phyloP scores from a whole-genome alignment of 2,329 filamentous ascomycete genomes.

The Aspergillus sp. region DNA sequence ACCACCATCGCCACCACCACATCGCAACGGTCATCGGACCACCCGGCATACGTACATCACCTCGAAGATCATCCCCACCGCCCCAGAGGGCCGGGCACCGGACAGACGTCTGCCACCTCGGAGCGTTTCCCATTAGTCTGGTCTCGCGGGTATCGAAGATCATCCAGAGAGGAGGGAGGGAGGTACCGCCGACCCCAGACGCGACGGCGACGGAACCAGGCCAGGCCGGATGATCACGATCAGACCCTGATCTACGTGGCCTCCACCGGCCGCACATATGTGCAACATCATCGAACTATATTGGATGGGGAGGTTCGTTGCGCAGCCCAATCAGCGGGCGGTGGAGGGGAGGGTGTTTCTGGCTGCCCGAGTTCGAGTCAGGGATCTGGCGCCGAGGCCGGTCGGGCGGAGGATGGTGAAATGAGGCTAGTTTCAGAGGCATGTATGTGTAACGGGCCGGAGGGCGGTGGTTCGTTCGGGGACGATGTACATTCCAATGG shows the following conservation, averaged over 20 bases:
- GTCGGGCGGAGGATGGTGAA: not conserved
- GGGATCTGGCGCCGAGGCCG: not conserved
- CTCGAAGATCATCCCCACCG: too few species aligned
- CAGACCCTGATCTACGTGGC: constrained; percentile 15
- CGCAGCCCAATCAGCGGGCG: not conserved
- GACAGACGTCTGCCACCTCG: too few species aligned
- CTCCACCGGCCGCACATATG: constrained; percentile 12
- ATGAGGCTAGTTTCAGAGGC: not conserved
- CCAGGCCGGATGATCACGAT: not conserved
- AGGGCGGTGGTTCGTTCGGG: not conserved
- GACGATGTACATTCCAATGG: constrained; percentile 8
- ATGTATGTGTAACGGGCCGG: not conserved
- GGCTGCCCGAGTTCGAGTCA: not conserved
- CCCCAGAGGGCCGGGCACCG: too few species aligned
- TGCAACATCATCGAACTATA: constrained; percentile 8
- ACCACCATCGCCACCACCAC: too few species aligned
- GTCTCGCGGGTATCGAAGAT: not conserved
- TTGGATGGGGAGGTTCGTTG: not conserved
- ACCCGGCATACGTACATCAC: too few species aligned
- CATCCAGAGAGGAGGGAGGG: not conserved
- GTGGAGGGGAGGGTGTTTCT: not conserved
- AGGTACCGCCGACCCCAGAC: not conserved
- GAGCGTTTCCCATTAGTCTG: too few species aligned
- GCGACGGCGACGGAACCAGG: not conserved
- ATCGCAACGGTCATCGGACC: too few species aligned